Percentiles rank a stretch among this genome's conserved stretches.
phyloP scores from a whole-genome alignment of 179 eudicot genomes.

The Spinacia oleracea region DNA sequence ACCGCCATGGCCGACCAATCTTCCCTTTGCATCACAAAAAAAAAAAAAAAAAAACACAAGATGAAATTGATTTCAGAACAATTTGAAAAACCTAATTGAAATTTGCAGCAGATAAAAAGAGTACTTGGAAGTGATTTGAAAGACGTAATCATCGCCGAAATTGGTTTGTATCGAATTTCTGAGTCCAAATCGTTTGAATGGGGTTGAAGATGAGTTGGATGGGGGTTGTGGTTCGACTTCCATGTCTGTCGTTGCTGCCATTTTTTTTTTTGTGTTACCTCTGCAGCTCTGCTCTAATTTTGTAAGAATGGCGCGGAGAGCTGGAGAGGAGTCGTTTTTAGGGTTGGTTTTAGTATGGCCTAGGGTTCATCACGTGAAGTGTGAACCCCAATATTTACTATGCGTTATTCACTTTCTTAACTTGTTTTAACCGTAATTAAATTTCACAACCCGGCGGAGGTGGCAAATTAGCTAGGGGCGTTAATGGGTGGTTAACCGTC shows the following conservation, averaged over 20 bases:
- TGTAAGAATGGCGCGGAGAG: constrained; percentile 20
- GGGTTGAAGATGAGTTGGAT: constrained; percentile 20
- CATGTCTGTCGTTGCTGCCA: constrained; percentile 52
- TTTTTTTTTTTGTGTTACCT: not conserved
- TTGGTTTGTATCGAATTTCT: constrained; percentile 79
- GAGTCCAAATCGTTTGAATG: constrained; percentile 59
- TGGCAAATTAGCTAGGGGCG: no score
- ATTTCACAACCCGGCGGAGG: no score
- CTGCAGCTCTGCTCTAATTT: not conserved
- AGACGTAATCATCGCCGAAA: constrained; percentile 89
- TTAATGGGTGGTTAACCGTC: no score
- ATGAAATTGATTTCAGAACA: not conserved
- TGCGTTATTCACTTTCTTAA: no score
- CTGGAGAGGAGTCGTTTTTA: no score
- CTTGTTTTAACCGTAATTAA: no score
- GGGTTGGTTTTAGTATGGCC: not conserved
- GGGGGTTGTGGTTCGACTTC: constrained; percentile 46
- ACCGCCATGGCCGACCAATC: constrained; percentile 94
- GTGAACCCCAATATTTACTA: no score
- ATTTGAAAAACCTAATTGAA: not conserved
- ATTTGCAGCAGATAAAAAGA: not conserved
- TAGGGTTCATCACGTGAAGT: constrained; percentile 2
- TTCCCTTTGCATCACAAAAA: constrained; percentile 43
- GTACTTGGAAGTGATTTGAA: constrained; percentile 79
- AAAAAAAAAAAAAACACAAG: not conserved